phyloP scores from a whole-genome alignment of 345 rosid species.

The Acer saccharum region DNA sequence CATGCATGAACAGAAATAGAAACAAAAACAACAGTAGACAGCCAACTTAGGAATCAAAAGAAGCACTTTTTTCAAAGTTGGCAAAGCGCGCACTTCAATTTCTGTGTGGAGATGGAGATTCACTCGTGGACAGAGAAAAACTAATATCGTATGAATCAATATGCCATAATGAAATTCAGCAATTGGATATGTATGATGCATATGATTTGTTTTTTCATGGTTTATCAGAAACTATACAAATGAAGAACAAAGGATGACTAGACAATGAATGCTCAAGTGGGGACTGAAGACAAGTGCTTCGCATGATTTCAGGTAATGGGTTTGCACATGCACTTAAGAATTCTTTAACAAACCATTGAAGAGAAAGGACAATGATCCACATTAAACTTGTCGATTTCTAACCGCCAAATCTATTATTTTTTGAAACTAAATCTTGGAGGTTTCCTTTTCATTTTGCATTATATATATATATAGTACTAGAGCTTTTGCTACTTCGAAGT shows the following conservation, averaged over 20 bases:
- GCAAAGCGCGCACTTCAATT: no score
- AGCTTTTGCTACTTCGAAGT: not conserved
- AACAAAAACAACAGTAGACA: no score
- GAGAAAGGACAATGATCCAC: slow-evolving; percentile 23
- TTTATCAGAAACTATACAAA: slow-evolving; percentile 13
- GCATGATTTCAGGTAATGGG: slow-evolving; percentile 14
- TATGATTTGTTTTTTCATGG: no score
- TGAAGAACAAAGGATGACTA: slow-evolving; percentile 20
- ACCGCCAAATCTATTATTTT: slow-evolving; percentile 20
- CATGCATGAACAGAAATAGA: no score
- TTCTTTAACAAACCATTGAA: not conserved
- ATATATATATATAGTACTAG: slow-evolving; percentile 9
- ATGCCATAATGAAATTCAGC: not conserved
- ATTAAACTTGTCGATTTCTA: slow-evolving; percentile 27
- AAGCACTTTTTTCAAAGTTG: no score
- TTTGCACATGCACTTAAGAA: no score
- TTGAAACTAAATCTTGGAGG: slow-evolving; percentile 8
- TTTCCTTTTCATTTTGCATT: slow-evolving; percentile 11
- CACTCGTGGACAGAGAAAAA: no score
- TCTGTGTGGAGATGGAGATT: no score
- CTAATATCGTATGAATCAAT: no score
- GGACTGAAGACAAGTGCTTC: slow-evolving; percentile 24
- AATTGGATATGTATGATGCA: not conserved
- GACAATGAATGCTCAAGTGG: slow-evolving; percentile 31
- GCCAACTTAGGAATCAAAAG: no score